Base-by-base conservation (phyloP, 306 rosid genomes). In the Cucurbita pepo region DNA sequence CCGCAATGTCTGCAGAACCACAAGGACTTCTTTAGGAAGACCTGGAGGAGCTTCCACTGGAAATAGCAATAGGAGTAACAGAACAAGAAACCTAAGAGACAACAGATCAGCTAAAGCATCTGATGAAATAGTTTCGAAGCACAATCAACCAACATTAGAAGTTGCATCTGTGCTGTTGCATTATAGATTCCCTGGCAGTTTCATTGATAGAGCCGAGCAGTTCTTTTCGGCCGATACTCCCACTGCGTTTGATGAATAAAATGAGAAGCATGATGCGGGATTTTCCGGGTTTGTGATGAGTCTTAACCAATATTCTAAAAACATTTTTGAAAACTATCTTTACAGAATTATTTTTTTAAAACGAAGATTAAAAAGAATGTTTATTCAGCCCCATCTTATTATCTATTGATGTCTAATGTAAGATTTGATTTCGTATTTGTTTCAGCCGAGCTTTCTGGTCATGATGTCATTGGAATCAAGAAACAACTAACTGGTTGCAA, bases 101-200 rank as follows among this genome's bases (percentile, higher is more conserved):
- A 69, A 74, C 71, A 90, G 85, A 79, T 78, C 80, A 56, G 83
- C 79, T 2, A 94, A 77, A 88, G 64, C 73, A 76, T 54, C 44
- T 59, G 98, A 87, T 75, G 97, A 94, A 81, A 58, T 25, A 12
- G 80, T 74, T 86, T 72, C 77, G 53, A 94, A 86, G 91, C 82
- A 85, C 10, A 83, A 71, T 45, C 77, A 66, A 61, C 50, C 75
- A 63, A 72, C 58, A 76, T 79, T 79, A 13, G 95, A 85, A 82
- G 67, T 89, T 21, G 75, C 94, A 40, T 78, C 91, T 45, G 75
- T 79, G 53, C 81, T 87, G 97, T 78, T 94, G 80, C 88, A 80
- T 57, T 87, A 80, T 84, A 86, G 97, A 83, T 90, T 94, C 75
- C 91, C 96, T 10, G 79, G 81, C 63, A 79, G 88, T 75, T 90